These are phyloP conservation scores for Aspergillus thermomutatus DNA, from an alignment of 2,329 filamentous ascomycete species.

Conservation along the genomic window DNA sequence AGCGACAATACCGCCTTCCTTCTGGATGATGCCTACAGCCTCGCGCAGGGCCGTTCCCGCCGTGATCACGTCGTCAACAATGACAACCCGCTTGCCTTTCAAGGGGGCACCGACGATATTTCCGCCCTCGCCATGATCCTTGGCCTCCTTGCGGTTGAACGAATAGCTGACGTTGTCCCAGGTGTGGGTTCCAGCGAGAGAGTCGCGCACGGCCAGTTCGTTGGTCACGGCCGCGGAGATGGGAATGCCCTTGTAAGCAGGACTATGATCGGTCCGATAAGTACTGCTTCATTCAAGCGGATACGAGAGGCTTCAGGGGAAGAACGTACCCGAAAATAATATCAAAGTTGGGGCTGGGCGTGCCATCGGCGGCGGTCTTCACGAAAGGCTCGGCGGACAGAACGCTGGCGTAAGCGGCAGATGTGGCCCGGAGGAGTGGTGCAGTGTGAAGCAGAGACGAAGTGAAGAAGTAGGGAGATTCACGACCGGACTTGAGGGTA, in stretches of 20 bases:
- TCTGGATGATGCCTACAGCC: conserved; percentile 82
- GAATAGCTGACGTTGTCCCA: conserved; percentile 74
- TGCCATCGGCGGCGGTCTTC: conserved; percentile 30
- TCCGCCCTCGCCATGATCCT: conserved; percentile 93
- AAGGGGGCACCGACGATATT: conserved; percentile 85
- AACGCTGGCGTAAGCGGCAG: conserved; percentile 72
- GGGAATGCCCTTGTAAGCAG: conserved; percentile 96
- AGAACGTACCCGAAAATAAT: conserved; percentile 68
- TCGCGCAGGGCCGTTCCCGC: conserved; percentile 92
- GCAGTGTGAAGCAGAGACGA: conserved; percentile 85
- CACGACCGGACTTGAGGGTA: conserved; percentile 83
- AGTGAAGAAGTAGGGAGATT: conserved; percentile 97
- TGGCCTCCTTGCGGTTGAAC: conserved; percentile 95
- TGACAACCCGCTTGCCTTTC: conserved; percentile 79
- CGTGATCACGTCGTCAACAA: conserved; percentile 96
- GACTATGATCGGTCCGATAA: conserved; percentile 32
- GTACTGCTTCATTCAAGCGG: background rate
- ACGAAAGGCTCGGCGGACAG: conserved; percentile 48
- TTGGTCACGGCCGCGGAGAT: conserved; percentile 75
- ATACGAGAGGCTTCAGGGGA: background rate
- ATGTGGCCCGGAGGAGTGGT: conserved; percentile 71
- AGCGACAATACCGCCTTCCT: conserved; percentile 77
- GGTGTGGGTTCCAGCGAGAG: conserved; percentile 35
- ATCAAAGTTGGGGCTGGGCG: conserved; percentile 60
- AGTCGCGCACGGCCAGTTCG: conserved; percentile 68